Base-by-base conservation (phyloP, 805 yeast genomes). In the Wickerhamiella lipophila region DNA sequence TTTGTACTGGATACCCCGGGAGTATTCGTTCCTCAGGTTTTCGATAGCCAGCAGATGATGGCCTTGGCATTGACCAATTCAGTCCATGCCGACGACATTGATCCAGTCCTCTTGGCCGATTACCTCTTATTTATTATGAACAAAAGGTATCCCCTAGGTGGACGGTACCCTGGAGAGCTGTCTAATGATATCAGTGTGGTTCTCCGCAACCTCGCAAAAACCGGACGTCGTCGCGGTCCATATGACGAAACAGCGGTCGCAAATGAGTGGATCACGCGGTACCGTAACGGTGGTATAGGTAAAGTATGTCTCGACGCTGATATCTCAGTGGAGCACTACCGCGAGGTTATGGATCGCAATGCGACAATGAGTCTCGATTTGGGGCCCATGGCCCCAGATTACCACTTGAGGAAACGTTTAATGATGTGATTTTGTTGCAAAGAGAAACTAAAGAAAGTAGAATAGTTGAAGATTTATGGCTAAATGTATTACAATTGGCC, bases 1-100 rank as follows among this genome's bases (percentile, higher is more conserved):
- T 72, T 77, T 51, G 68, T 88, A 6, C 77, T 83, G 56, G 98
- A 92, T 61, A 83, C 96, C 0, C 98, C 98, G 0, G 98, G 98
- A 1, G 88, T 92, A 3, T 77, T 85, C 50, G 64, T 86, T 11
- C 97, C 98, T 0, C 76, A 77, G 18, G 83, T 79, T 8, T 72
- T 73, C 42, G 73, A 74, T 52, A 62, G 73, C 3, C 77, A 78
- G 53, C 77, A 86, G 1, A 84, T 88, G 92, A 67, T 89, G 21
- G 74, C 79, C 2, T 68, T 88, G 34, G 71, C 83, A 1, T 64
- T 87, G 16, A 77, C 82, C 32, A 94, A 94, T 1, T 80, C 92
- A 43, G 81, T 88, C 5, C 78, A 78, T 50, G 21, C 34, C 5
- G 72, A 74, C 13, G 68, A 75, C n/a, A 74, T 86, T 13, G 96